A percentile compares a stretch with the other conserved stretches of the same genome.
Evolutionary conservation across 1,139 yeast species (phyloP).

Genomic region (Kodamaea ohmeri): DNA sequence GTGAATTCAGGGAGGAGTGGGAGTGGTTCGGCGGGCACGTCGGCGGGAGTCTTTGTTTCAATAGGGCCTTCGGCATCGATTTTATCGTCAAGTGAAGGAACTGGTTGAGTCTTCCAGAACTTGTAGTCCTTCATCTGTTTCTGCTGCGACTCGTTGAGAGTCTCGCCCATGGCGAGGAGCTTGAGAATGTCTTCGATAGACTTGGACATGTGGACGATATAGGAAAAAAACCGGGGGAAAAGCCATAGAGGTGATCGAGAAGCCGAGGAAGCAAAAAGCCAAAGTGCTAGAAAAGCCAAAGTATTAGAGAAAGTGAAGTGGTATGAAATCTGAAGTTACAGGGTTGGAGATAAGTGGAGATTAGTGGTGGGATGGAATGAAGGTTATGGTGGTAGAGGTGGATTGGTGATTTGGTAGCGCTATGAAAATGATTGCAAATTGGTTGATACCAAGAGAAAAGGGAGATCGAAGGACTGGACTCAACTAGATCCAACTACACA

Average conservation of each 20-base stretch:
- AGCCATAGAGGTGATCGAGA: neutral
- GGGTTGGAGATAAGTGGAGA: no score
- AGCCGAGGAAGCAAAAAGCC: no score
- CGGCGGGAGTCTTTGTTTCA: conserved; percentile 67
- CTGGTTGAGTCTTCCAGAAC: conserved; percentile 99
- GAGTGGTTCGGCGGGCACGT: conserved; percentile 67
- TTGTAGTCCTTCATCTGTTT: conserved; percentile 83
- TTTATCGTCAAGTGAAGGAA: conserved; percentile 67
- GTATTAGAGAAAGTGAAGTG: no score
- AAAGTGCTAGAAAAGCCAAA: no score
- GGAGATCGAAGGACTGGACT: no score
- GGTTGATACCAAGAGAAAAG: no score
- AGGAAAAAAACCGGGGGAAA: neutral
- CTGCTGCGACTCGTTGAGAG: conserved; percentile 52
- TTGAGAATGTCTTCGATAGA: conserved; percentile 50
- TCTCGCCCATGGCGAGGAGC: conserved; percentile 52
- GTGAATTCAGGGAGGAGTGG: conserved; percentile 77
- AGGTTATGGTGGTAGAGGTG: no score
- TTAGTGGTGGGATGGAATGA: no score
- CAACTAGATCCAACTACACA: no score
- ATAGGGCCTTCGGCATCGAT: conserved; percentile 80
- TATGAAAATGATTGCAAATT: no score
- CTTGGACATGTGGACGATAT: conserved; percentile 20
- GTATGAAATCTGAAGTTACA: no score
- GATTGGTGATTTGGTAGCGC: no score